Conservation (phyloP, 495 filamentous ascomycete genomes). For the Penicillium pulvis region DNA sequence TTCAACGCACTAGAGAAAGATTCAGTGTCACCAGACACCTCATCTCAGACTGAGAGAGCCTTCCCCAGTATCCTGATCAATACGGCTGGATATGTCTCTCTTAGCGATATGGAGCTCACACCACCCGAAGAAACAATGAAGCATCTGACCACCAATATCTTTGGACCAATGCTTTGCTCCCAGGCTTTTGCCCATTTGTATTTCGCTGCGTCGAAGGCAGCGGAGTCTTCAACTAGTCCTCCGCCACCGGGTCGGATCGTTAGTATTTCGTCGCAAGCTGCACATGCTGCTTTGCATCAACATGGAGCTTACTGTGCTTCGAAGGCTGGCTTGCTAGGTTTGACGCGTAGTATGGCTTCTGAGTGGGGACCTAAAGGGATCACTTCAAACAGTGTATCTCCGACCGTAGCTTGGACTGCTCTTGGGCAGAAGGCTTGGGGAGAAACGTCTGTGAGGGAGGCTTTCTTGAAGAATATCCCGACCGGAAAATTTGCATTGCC, state of each 20-base stretch:
- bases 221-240: constrained; percentile 19
- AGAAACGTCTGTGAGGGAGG: constrained; percentile 31
- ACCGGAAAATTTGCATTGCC: constrained; percentile 47
- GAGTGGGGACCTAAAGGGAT: constrained; percentile 42
- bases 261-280: constrained; percentile 42
- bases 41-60: constrained; percentile 11
- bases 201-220: constrained; percentile 26
- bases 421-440: constrained; percentile 46
- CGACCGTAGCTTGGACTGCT: constrained; percentile 46
- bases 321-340: constrained; percentile 47
- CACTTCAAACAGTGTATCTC: constrained; percentile 41
- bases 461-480: constrained; percentile 39
- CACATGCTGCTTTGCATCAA: constrained; percentile 37
- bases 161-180: constrained; percentile 46
- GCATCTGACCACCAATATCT: constrained; percentile 40
- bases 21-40: constrained; percentile 17
- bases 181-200: constrained; percentile 44
- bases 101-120: constrained; percentile 41
- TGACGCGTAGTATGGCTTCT: constrained; percentile 53
- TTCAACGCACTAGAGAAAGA: constrained; percentile 30
- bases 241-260: constrained; percentile 40
- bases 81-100: constrained; percentile 46
- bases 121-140: constrained; percentile 42
- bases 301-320: constrained; percentile 53
- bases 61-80: constrained; percentile 46